These are phyloP conservation scores for Hypoxylon sp. DNA, from an alignment of 2,329 filamentous ascomycete species.

Conservation along the genomic window DNA sequence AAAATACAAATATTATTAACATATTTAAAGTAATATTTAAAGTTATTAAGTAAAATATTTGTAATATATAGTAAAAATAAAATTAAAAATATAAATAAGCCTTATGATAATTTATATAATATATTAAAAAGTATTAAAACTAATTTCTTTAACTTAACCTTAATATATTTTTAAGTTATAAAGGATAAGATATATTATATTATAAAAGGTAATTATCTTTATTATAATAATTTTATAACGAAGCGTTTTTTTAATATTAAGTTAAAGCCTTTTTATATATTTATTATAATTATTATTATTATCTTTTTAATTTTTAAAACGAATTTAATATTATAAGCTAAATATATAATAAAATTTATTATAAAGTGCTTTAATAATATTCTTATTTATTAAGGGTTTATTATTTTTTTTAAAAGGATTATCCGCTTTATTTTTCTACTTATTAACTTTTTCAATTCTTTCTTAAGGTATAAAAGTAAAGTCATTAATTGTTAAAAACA, in stretches of 20 bases:
- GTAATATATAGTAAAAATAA: neutral
- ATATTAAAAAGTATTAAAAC: neutral
- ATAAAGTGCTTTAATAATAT: neutral
- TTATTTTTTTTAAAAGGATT: neutral
- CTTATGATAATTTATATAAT: neutral
- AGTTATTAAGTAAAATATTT: neutral
- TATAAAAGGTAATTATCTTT: neutral
- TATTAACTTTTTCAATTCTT: slow-evolving; percentile 4
- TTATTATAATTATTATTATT: slow-evolving; percentile 6
- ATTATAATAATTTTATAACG: neutral
- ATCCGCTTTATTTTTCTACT: neutral
- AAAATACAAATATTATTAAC: neutral
- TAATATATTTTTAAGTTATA: neutral
- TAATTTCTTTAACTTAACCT: neutral
- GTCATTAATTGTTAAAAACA: neutral
- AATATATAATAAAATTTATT: neutral
- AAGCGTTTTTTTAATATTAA: neutral
- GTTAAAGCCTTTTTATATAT: neutral
- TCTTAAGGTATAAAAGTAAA: neutral
- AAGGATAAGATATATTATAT: neutral
- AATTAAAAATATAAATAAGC: no score
- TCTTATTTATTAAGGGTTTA: slow-evolving; percentile 1
- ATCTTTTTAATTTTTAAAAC: slow-evolving; percentile 1
- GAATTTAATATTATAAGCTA: slow-evolving; percentile 11
- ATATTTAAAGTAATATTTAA: neutral